Evolutionary conservation across 1,139 yeast species (phyloP).

Genomic region (Spathaspora sp.): DNA sequence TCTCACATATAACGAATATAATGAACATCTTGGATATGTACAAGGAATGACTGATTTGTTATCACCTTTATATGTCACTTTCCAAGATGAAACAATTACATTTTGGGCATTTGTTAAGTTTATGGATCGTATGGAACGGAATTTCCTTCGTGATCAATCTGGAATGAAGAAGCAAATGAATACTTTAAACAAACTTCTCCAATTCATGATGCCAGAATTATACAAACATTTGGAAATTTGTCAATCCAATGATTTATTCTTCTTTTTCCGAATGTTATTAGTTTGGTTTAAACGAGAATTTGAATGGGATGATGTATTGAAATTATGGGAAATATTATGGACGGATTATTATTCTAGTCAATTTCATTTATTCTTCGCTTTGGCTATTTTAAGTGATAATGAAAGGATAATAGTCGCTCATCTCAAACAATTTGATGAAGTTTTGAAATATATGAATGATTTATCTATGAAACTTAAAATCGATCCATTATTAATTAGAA

Average conservation of each 20-base stretch:
- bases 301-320: constrained; percentile 71
- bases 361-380: constrained; percentile 81
- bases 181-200: constrained; percentile 78
- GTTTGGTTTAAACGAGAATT: constrained; percentile 97
- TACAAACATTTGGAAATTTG: constrained; percentile 82
- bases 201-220: constrained; percentile 82
- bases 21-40: constrained; percentile 84
- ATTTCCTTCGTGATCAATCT: constrained; percentile 84
- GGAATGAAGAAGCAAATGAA: constrained; percentile 91
- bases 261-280: constrained; percentile 89
- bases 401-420: constrained; percentile 76
- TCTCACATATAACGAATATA: constrained; percentile 82
- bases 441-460: constrained; percentile 89
- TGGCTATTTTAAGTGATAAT: constrained; percentile 85
- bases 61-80: constrained; percentile 77
- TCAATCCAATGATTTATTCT: constrained; percentile 86
- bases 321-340: constrained; percentile 90
- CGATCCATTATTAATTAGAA: constrained; percentile 71
- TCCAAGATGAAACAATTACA: constrained; percentile 75
- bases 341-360: constrained; percentile 85
- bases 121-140: constrained; percentile 95
- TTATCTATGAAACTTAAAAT: constrained; percentile 73
- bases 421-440: constrained; percentile 80
- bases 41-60: constrained; percentile 97
- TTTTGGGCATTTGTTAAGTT: constrained; percentile 89